phyloP scores from a whole-genome alignment of 164 flowering plant species.

The Litsea cubeba region DNA sequence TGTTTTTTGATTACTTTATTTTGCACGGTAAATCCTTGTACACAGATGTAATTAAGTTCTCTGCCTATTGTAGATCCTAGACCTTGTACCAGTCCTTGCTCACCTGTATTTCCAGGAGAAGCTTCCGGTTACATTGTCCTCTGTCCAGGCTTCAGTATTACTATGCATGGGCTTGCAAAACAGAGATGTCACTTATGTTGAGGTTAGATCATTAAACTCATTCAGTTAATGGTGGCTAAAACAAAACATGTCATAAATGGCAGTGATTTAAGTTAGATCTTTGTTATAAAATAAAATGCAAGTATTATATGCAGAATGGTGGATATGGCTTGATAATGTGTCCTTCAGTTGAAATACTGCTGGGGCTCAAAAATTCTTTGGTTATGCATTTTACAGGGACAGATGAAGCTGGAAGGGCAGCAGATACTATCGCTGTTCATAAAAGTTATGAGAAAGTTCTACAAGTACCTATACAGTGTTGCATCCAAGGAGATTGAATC shows the following conservation, averaged over 20 bases:
- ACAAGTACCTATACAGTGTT: conserved; percentile 45
- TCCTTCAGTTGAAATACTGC: neutral
- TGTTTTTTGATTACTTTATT: neutral
- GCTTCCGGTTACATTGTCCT: conserved; percentile 67
- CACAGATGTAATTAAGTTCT: neutral
- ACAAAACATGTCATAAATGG: neutral
- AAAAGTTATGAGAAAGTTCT: conserved; percentile 71
- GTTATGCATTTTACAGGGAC: conserved; percentile 41
- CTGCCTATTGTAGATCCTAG: conserved; percentile 46
- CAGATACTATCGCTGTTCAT: conserved; percentile 58
- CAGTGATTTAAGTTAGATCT: neutral
- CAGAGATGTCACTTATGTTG: conserved; percentile 47
- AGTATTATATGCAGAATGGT: neutral
- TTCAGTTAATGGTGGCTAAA: neutral
- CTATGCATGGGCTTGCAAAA: conserved; percentile 79
- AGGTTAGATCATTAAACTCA: conserved; percentile 39
- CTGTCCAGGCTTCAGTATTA: conserved; percentile 68
- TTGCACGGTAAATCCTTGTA: neutral
- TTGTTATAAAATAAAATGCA: neutral
- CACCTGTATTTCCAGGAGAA: conserved; percentile 59
- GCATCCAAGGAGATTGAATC: conserved; percentile 62
- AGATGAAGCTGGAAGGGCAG: conserved; percentile 64
- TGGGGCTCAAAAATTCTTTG: conserved; percentile 4
- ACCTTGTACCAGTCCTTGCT: conserved; percentile 50
- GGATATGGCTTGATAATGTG: neutral